A percentile compares a stretch with the other conserved stretches of the same genome.
Conservation (phyloP, 2,329 filamentous ascomycete genomes). For the Fusarium sp. region DNA sequence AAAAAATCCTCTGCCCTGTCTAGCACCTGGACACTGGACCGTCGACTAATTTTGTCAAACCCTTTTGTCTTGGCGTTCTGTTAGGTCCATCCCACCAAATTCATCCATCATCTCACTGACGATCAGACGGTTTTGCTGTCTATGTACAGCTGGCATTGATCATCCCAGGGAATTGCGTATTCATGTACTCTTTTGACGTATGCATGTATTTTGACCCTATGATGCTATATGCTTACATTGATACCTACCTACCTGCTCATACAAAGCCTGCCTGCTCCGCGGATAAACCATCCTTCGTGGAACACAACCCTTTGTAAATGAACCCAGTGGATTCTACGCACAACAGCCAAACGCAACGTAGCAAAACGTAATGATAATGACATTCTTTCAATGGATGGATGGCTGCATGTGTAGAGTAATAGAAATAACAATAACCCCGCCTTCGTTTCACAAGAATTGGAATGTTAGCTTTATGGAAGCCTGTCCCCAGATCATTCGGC, state of each 20-base stretch:
- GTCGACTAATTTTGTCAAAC: constrained; percentile 33
- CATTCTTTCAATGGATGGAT: constrained; percentile 30
- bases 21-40: constrained; percentile 23
- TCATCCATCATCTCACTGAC: constrained; percentile 28
- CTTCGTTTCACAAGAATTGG: constrained; percentile 20
- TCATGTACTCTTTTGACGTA: constrained; percentile 31
- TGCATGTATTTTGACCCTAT: constrained; percentile 2
- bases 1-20: constrained; percentile 28
- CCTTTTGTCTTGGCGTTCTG: constrained; percentile 7
- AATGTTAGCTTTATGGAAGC: constrained; percentile 3
- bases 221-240: not conserved
- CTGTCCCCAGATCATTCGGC: constrained; percentile 44
- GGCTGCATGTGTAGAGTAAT: constrained; percentile 47
- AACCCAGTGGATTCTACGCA: constrained; percentile 14
- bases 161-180: constrained; percentile 25
- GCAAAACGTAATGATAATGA: constrained; percentile 47
- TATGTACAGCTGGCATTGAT: not conserved
- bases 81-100: constrained; percentile 19
- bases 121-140: constrained; percentile 24
- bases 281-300: constrained; percentile 13
- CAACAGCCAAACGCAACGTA: constrained; percentile 40
- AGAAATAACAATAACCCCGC: constrained; percentile 45
- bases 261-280: constrained; percentile 24
- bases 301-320: constrained; percentile 20
- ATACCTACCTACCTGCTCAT: constrained; percentile 1